These are phyloP conservation scores for Lenzites betulinus DNA, from an alignment of 768 basidiomycete species.

Conservation along the genomic window DNA sequence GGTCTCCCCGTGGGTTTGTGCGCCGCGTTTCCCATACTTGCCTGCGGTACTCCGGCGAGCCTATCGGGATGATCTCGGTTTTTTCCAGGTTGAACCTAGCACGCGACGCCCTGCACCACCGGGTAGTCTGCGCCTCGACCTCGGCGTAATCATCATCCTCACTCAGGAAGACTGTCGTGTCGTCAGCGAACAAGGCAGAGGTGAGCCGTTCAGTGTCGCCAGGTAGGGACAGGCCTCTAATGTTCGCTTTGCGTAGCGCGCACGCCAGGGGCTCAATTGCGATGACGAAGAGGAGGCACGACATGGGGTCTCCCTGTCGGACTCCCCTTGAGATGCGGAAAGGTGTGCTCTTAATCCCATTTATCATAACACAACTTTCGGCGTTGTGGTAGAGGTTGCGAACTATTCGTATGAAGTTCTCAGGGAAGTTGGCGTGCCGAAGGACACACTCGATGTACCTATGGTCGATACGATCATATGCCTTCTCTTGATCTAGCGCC, in stretches of 20 bases:
- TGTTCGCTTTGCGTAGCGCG: slow-evolving; percentile 14
- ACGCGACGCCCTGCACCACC: slow-evolving; percentile 44
- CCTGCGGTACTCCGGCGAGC: background rate
- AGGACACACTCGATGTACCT: slow-evolving; percentile 18
- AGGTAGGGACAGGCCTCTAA: slow-evolving; percentile 25
- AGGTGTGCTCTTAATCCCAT: slow-evolving; percentile 30
- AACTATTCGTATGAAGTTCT: slow-evolving; percentile 21
- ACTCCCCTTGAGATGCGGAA: slow-evolving; percentile 37
- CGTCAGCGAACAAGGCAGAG: slow-evolving; percentile 31
- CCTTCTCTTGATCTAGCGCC: too few species aligned
- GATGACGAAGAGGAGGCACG: slow-evolving; percentile 37
- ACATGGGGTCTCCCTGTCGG: slow-evolving; percentile 38
- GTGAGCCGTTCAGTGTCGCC: slow-evolving; percentile 13
- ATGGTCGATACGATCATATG: slow-evolving; percentile 19
- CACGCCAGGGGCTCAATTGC: too few species aligned
- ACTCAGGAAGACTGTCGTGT: slow-evolving; percentile 33
- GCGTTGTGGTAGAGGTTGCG: slow-evolving; percentile 33
- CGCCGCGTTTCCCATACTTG: background rate
- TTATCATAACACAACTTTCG: slow-evolving; percentile 36
- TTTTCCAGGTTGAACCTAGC: slow-evolving; percentile 47
- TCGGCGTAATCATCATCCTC: slow-evolving; percentile 29
- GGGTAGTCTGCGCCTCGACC: slow-evolving; percentile 13
- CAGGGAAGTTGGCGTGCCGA: slow-evolving; percentile 2
- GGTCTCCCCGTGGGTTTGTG: background rate
- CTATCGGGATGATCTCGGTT: slow-evolving; percentile 32